Evolutionary conservation across 1,284 basidiomycete genomes (phyloP), one percentile per base, ranked within the genome.

Genomic region (Kalmanozyma brasiliensis): DNA sequence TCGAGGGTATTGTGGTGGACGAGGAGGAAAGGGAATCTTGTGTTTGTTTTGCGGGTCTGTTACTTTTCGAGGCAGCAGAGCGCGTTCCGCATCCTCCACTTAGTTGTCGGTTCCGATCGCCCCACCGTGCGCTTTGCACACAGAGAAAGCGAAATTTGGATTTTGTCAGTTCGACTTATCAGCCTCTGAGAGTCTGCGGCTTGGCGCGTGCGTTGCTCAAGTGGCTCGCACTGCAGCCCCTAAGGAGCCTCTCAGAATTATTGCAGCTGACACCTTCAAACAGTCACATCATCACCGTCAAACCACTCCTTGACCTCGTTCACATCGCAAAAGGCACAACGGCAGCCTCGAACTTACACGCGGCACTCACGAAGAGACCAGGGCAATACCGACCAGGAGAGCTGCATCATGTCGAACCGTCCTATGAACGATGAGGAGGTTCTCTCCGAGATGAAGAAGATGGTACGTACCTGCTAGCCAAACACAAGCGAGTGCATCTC

Each of bases 381-480:
- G 23, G 10, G 32, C 48, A 26, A n/a, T 19, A 33, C 17, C 23
- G 24, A 37, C 13, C 14, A 40, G 34, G 17, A 29, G 13, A 30
- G 30, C 38, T 24, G 44, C 49, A 33, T 26, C 49, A 78, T 79
- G 78, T 79, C 84, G 61, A 65, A 58, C 49, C 83, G 85, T 47
- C 89, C 93, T 20, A 86, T 97, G 72, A 95, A 94, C 82, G 95
- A 98, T 81, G 93, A 95, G 79, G 94, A 98, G 85, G 94, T 98
- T 34, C 86, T 94, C 81, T 91, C 85, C 78, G 94, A 98, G 87
- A 93, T 97, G 92, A 96, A 94, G 86, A 98, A 98, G 89, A 97
- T 98, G 94, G 94, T 77, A 46, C 20, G 71, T 52, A 1, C 17
- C 19, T 36, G 6, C 16, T 32, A 32, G 11, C 29, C 20, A 36